A percentile compares a stretch with the other conserved stretches of the same genome.
These are phyloP conservation scores for Trichocomaceae sp. DNA, from an alignment of 2,329 filamentous ascomycete species.

Conservation along the genomic window DNA sequence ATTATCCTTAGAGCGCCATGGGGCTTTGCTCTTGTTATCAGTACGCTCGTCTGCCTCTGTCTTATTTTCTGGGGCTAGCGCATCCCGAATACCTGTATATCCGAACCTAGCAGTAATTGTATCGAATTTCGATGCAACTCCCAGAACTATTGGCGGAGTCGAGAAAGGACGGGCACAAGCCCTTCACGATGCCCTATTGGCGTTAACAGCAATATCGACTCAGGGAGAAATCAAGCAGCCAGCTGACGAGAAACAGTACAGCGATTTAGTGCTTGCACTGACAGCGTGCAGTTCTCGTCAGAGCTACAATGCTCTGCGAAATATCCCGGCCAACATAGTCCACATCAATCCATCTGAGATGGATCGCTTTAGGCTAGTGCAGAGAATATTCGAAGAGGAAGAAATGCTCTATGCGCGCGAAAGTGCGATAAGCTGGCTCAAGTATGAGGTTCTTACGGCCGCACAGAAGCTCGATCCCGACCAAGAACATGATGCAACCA, in stretches of 20 bases:
- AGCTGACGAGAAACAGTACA: conserved; percentile 46
- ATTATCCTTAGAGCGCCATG: conserved; percentile 51
- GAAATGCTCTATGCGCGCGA: conserved; percentile 50
- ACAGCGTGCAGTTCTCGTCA: conserved; percentile 34
- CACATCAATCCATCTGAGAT: conserved; percentile 49
- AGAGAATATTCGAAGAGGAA: conserved; percentile 50
- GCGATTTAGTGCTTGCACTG: conserved; percentile 45
- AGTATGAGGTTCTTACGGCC: conserved; percentile 51
- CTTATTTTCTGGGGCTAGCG: conserved; percentile 41
- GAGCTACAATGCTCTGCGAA: conserved; percentile 31
- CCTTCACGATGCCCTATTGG: conserved; percentile 49
- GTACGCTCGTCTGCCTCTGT: conserved; percentile 46
- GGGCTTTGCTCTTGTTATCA: conserved; percentile 48
- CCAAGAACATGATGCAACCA: conserved; percentile 19
- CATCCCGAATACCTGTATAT: conserved; percentile 43
- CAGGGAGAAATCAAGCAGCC: conserved; percentile 42
- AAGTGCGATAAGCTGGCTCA: conserved; percentile 55
- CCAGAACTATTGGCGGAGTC: conserved; percentile 31
- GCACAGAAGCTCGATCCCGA: background rate
- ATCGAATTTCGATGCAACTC: conserved; percentile 45
- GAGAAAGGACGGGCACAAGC: conserved; percentile 45
- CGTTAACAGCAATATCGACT: conserved; percentile 46
- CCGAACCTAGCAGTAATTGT: conserved; percentile 48
- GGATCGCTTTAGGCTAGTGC: conserved; percentile 49
- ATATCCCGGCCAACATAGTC: conserved; percentile 34